Evolutionary conservation across 768 basidiomycete species (phyloP), one percentile per base, ranked within the genome.

Genomic region (Amyloporia xantha): DNA sequence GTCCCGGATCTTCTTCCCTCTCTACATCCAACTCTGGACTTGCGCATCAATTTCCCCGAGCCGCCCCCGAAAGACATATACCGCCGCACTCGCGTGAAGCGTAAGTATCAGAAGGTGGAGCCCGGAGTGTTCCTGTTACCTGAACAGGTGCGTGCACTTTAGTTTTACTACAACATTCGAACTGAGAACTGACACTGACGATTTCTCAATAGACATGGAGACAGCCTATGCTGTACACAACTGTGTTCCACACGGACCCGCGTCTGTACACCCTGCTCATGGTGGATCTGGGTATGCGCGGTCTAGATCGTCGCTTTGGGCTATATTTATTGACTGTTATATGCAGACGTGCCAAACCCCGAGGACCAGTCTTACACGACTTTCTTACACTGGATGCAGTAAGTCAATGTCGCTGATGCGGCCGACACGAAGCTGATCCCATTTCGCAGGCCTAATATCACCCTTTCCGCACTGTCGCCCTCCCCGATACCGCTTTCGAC

Each of bases 351-450:
- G 11, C 95, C 95, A n/a, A 75, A 91, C 54, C 77, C 79, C 48
- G 72, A 70, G 24, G 79, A 71, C 28, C 69, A 74, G 54, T 70
- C 82, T 0, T 97, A 76, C 69, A 80, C 76, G 36, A 75, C 81
- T 1, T 91, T 78, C 63, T 72, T 92, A 24, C 92, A 95, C 66
- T 93, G 90, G 88, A 68, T 94, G 56, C 77, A 86, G 89, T 91
- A 62, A 56, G 84, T 67, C 11, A 35, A 49, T 24, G 12, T 54
- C 13, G 48, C 54, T 41, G 45, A 56, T 46, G 38, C 21, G 10
- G 9, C 17, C 38, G 38, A 6, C 6, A 17, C 55, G n/a, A 33
- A 7, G 9, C 30, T 15, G 30, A 7, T 33, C 30, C 7, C 30
- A 7, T 7, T 30, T 20, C 21, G 20, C 43, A 91, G 90, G 55